Evolutionary conservation across 768 basidiomycete genomes (phyloP).

Genomic region (Russula olivacea): DNA sequence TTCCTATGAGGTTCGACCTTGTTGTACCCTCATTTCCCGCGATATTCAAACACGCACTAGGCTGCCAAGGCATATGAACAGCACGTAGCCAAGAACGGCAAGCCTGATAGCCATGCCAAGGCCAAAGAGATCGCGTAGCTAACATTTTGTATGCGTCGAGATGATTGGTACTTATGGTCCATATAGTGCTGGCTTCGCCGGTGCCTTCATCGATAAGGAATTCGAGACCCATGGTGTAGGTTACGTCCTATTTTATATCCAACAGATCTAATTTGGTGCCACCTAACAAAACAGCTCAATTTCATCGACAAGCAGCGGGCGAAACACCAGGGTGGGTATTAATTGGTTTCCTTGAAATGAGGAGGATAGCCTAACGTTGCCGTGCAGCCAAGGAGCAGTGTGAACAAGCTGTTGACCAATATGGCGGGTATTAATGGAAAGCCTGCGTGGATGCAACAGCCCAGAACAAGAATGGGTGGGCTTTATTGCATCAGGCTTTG

Average conservation of each 20-base stretch:
- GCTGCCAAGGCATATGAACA: constrained; percentile 60
- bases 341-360: neutral
- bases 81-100: constrained; percentile 46
- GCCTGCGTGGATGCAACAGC: neutral
- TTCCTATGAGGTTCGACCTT: constrained; percentile 46
- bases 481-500: neutral
- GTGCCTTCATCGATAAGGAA: constrained; percentile 47
- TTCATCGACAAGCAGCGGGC: constrained; percentile 41
- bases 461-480: neutral
- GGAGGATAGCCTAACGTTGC: neutral
- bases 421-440: neutral
- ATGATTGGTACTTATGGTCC: constrained; percentile 4
- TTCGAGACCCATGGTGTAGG: constrained; percentile 55
- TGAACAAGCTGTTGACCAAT: neutral
- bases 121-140: constrained; percentile 51
- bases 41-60: constrained; percentile 25
- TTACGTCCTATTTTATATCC: neutral
- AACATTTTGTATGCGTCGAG: neutral
- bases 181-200: constrained; percentile 48
- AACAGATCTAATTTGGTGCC: neutral
- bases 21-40: neutral
- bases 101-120: constrained; percentile 43
- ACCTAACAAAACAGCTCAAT: constrained; percentile 35
- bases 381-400: neutral
- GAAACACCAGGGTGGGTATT: constrained; percentile 34